phyloP scores from a whole-genome alignment of 768 basidiomycete genomes.

The Tylopilus vinaceipallidus region DNA sequence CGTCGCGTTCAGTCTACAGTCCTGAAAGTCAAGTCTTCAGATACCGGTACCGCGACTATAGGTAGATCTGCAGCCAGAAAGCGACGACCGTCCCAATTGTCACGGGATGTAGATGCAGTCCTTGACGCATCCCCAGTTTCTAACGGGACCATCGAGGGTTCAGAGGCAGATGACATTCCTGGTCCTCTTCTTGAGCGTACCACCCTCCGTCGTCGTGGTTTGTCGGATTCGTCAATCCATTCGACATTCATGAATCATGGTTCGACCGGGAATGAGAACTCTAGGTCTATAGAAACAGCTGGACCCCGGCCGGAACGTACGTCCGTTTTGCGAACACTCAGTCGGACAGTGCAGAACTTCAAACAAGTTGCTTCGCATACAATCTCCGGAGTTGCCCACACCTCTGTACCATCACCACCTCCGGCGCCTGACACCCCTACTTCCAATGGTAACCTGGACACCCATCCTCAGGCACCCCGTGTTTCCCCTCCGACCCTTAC shows the following conservation, averaged over 20 bases:
- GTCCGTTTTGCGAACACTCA: slow-evolving; percentile 54
- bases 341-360: slow-evolving; percentile 53
- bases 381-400: slow-evolving; percentile 22
- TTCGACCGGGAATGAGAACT: slow-evolving; percentile 26
- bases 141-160: slow-evolving; percentile 28
- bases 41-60: slow-evolving; percentile 10
- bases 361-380: slow-evolving; percentile 33
- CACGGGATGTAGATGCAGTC: slow-evolving; percentile 75
- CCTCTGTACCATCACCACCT: slow-evolving; percentile 7
- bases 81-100: slow-evolving; percentile 36
- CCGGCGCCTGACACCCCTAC: slow-evolving; percentile 9
- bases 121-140: slow-evolving; percentile 50
- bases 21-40: slow-evolving; percentile 21
- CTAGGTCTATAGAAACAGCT: not conserved
- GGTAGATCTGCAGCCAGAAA: slow-evolving; percentile 19
- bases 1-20: slow-evolving; percentile 30
- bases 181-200: slow-evolving; percentile 62
- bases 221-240: slow-evolving; percentile 92
- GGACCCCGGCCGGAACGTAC: slow-evolving; percentile 39
- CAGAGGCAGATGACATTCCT: slow-evolving; percentile 42
- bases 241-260: slow-evolving; percentile 71
- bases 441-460: slow-evolving; percentile 1
- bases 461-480: slow-evolving; percentile 23
- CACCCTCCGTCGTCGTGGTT: slow-evolving; percentile 72
- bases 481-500: slow-evolving; percentile 21